A percentile compares a stretch with the other conserved stretches of the same genome.
Conservation (phyloP, 139 green algal genomes). For the Volvox africanus region DNA sequence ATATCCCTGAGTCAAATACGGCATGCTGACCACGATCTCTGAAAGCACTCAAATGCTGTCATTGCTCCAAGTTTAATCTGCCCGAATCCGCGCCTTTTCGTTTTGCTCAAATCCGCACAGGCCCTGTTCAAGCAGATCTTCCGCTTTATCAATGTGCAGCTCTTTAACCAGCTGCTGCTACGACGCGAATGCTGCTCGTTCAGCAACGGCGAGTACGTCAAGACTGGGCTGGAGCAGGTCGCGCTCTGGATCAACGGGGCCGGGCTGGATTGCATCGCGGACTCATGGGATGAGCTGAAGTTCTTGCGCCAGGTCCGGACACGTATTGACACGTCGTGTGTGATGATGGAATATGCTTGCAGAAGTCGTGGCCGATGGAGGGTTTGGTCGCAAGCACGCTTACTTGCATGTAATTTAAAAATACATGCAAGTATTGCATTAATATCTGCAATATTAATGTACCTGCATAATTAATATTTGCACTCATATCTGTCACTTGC, state of each 20-base stretch:
- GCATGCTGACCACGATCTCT: not conserved
- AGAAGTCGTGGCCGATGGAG: too few species aligned
- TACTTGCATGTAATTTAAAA: too few species aligned
- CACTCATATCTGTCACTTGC: too few species aligned
- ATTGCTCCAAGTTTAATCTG: not conserved
- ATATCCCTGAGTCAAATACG: not conserved
- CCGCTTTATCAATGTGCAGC: conserved; percentile 98
- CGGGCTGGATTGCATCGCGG: conserved; percentile 82
- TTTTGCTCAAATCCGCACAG: conserved; percentile 16
- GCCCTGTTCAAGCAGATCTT: conserved; percentile 74
- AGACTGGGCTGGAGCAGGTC: conserved; percentile 94
- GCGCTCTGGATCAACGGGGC: conserved; percentile 93
- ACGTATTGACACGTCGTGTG: too few species aligned
- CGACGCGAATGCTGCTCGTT: conserved; percentile 99
- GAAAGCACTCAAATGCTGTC: not conserved
- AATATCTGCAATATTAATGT: too few species aligned
- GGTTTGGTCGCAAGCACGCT: too few species aligned
- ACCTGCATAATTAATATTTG: too few species aligned
- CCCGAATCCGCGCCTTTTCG: not conserved
- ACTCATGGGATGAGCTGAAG: conserved; percentile 94
- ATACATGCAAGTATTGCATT: too few species aligned
- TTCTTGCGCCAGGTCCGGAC: conserved; percentile 91
- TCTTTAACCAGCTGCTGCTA: conserved; percentile 99
- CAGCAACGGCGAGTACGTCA: conserved; percentile 99
- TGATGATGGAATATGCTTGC: too few species aligned